phyloP scores from a whole-genome alignment of 495 filamentous ascomycete species.

The Penicillium psychrofluorescens region DNA sequence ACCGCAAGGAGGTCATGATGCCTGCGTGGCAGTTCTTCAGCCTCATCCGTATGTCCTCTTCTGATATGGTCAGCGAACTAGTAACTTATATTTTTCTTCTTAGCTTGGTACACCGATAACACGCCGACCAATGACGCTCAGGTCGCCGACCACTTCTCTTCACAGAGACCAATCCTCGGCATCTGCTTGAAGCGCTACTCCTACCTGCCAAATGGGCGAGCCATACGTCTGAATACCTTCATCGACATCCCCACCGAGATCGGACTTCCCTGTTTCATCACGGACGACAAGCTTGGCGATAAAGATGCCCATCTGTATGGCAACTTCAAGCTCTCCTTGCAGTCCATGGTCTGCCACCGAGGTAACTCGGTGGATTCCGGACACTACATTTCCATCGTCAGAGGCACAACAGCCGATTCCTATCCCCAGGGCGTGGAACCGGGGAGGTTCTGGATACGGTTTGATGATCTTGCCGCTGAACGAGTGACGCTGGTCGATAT shows the following conservation, averaged over 20 bases:
- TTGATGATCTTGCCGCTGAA: conserved; percentile 73
- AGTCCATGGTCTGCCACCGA: conserved; percentile 85
- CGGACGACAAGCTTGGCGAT: conserved; percentile 62
- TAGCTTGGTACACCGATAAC: conserved; percentile 63
- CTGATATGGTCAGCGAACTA: background rate
- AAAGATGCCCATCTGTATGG: conserved; percentile 55
- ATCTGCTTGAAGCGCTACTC: conserved; percentile 90
- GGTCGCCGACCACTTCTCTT: conserved; percentile 64
- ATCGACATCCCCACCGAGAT: conserved; percentile 92
- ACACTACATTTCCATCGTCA: conserved; percentile 81
- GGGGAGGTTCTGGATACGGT: conserved; percentile 71
- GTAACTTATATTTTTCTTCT: conserved; percentile 27
- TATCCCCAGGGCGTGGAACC: conserved; percentile 47
- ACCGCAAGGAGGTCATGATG: conserved; percentile 83
- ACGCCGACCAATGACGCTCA: conserved; percentile 61
- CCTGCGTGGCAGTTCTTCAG: conserved; percentile 98
- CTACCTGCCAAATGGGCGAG: conserved; percentile 59
- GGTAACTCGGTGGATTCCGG: conserved; percentile 85
- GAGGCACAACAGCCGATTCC: conserved; percentile 46
- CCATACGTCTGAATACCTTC: conserved; percentile 64
- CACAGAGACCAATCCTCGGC: conserved; percentile 74
- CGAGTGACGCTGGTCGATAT: conserved; percentile 73
- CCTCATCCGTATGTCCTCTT: conserved; percentile 58
- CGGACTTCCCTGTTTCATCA: conserved; percentile 80
- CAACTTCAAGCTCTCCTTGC: conserved; percentile 83